phyloP scores from a whole-genome alignment of 768 basidiomycete genomes.

The Sarcodon aspratus region DNA sequence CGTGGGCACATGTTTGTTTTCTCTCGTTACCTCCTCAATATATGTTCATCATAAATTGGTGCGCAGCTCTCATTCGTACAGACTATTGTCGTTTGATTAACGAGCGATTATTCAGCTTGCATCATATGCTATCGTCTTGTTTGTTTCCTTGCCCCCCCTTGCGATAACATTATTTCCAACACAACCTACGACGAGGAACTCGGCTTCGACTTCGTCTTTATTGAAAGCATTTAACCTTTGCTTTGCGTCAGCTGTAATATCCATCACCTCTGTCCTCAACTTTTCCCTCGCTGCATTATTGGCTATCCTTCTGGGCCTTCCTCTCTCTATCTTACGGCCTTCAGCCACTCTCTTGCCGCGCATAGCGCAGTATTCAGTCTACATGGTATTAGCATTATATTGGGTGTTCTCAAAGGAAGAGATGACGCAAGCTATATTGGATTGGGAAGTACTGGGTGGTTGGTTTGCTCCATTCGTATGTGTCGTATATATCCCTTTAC shows the following conservation, averaged over 20 bases:
- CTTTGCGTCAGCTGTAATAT: slow-evolving; percentile 77
- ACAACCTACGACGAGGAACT: neutral
- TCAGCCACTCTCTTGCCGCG: slow-evolving; percentile 10
- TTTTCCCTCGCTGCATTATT: slow-evolving; percentile 79
- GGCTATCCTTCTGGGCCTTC: slow-evolving; percentile 51
- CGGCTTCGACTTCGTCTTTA: slow-evolving; percentile 31
- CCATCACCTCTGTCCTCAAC: slow-evolving; percentile 79
- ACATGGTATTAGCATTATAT: slow-evolving; percentile 38
- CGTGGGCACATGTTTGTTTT: slow-evolving; percentile 42
- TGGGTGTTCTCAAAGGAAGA: slow-evolving; percentile 40
- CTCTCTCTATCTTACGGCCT: slow-evolving; percentile 38
- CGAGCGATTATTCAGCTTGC: slow-evolving; percentile 10
- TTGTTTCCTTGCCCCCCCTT: slow-evolving; percentile 18
- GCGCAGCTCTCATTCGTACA: neutral
- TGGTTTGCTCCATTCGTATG: slow-evolving; percentile 83
- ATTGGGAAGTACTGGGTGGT: slow-evolving; percentile 70
- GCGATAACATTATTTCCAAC: slow-evolving; percentile 8
- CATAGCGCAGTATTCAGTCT: slow-evolving; percentile 21
- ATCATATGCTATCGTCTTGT: slow-evolving; percentile 22
- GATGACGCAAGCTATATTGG: slow-evolving; percentile 43
- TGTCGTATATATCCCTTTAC: slow-evolving; percentile 64
- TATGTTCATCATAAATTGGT: slow-evolving; percentile 18
- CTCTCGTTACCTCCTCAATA: slow-evolving; percentile 29
- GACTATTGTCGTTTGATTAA: neutral
- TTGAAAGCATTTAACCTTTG: slow-evolving; percentile 74